These are phyloP conservation scores for Bisporella sp. DNA, from an alignment of 2,329 filamentous ascomycete species.

Conservation along the genomic window DNA sequence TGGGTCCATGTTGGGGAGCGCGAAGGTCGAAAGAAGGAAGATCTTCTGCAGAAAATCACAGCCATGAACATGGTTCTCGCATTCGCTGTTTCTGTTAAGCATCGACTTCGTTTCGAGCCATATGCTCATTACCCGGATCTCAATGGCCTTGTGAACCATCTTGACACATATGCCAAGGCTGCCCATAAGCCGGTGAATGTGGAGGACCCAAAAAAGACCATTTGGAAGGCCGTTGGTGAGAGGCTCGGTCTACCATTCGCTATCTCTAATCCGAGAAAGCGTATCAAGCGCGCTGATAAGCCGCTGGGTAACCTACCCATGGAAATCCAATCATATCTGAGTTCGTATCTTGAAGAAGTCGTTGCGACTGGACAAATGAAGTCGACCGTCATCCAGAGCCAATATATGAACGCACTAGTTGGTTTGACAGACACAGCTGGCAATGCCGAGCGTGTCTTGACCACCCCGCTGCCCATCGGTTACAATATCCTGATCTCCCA, in stretches of 20 bases:
- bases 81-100: slow-evolving; percentile 70
- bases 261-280: slow-evolving; percentile 69
- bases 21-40: slow-evolving; percentile 51
- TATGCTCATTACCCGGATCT: slow-evolving; percentile 72
- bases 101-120: slow-evolving; percentile 77
- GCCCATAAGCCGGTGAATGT: slow-evolving; percentile 27
- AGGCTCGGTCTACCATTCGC: slow-evolving; percentile 73
- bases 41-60: slow-evolving; percentile 58
- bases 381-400: slow-evolving; percentile 18
- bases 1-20: slow-evolving; percentile 72
- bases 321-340: slow-evolving; percentile 70
- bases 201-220: slow-evolving; percentile 19
- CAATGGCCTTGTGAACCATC: slow-evolving; percentile 60
- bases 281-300: slow-evolving; percentile 63
- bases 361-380: slow-evolving; percentile 30
- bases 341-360: slow-evolving; percentile 27
- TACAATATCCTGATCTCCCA: slow-evolving; percentile 81
- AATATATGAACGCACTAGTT: slow-evolving; percentile 35
- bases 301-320: slow-evolving; percentile 79
- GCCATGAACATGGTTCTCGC: slow-evolving; percentile 71
- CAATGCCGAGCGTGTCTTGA: slow-evolving; percentile 70
- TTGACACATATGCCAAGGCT: slow-evolving; percentile 65
- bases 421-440: slow-evolving; percentile 66
- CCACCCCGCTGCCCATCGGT: slow-evolving; percentile 74
- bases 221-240: slow-evolving; percentile 59